Conservation (phyloP, 1,139 yeast genomes). For the Yamadazyma buinensis region DNA sequence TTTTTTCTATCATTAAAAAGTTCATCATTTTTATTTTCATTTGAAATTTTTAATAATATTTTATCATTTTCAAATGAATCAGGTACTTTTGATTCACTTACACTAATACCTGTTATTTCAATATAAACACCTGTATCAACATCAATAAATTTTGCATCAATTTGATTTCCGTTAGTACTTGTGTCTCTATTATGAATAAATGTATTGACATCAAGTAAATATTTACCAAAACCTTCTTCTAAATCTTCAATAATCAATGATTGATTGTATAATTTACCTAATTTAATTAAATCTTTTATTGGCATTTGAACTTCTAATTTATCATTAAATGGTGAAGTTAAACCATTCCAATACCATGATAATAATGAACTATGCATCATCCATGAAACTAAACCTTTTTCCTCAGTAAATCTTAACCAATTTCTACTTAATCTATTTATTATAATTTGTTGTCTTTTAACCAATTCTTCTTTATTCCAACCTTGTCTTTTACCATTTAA, state of each 20-base stretch:
- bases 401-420: constrained; percentile 29
- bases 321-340: constrained; percentile 30
- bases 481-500: constrained; percentile 15
- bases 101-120: constrained; percentile 26
- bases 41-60: constrained; percentile 9
- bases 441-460: constrained; percentile 20
- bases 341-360: constrained; percentile 38
- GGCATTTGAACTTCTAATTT: constrained; percentile 35
- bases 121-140: constrained; percentile 31
- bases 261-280: constrained; percentile 31
- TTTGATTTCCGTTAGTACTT: constrained; percentile 24
- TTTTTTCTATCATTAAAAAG: constrained; percentile 32
- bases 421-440: constrained; percentile 24
- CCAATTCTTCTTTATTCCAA: constrained; percentile 18
- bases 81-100: constrained; percentile 15
- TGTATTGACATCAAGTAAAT: constrained; percentile 26
- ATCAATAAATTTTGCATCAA: constrained; percentile 33
- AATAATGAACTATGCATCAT: constrained; percentile 34
- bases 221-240: constrained; percentile 27
- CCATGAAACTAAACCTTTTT: constrained; percentile 33
- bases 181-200: constrained; percentile 29
- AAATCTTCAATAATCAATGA: constrained; percentile 25
- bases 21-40: constrained; percentile 14
- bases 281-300: constrained; percentile 20
- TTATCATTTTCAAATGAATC: constrained; percentile 15